Conservation (phyloP, 306 rosid species). For the Ammopiptanthus mongolicus region DNA sequence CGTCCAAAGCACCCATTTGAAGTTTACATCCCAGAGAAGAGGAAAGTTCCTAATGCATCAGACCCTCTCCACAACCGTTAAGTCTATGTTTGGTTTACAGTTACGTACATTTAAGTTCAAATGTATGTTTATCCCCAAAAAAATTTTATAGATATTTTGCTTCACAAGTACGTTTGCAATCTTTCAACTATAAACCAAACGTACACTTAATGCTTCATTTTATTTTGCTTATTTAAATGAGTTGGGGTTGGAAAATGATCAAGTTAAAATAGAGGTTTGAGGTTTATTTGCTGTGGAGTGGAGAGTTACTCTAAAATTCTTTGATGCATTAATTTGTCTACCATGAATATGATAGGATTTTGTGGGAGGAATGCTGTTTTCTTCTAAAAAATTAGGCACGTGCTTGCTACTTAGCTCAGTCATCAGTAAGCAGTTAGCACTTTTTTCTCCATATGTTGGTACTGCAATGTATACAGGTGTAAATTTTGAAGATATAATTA, state of each 20-base stretch:
- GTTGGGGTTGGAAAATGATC: slow-evolving; percentile 2
- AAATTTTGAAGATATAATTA: slow-evolving; percentile 21
- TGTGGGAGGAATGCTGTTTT: slow-evolving; percentile 11
- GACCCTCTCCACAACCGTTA: slow-evolving; percentile 96
- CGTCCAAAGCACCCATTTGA: slow-evolving; percentile 30
- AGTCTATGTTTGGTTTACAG: slow-evolving; percentile 14
- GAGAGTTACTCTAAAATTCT: not conserved
- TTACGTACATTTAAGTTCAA: too few species aligned
- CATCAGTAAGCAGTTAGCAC: not conserved
- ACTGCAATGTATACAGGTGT: slow-evolving; percentile 22
- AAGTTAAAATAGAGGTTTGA: not conserved
- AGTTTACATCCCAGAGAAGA: slow-evolving; percentile 50
- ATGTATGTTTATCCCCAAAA: too few species aligned
- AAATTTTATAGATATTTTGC: too few species aligned
- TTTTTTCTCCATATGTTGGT: not conserved
- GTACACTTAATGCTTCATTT: not conserved
- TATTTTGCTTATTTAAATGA: not conserved
- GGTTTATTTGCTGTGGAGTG: not conserved
- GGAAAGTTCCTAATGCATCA: slow-evolving; percentile 84
- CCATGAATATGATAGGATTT: slow-evolving; percentile 1
- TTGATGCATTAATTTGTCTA: slow-evolving; percentile 19
- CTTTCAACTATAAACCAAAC: too few species aligned
- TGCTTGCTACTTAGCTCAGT: slow-evolving; percentile 1
- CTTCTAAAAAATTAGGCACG: not conserved
- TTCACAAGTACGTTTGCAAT: too few species aligned